phyloP scores from a whole-genome alignment of 2,329 filamentous ascomycete species.

The Apiospora pterosperma region DNA sequence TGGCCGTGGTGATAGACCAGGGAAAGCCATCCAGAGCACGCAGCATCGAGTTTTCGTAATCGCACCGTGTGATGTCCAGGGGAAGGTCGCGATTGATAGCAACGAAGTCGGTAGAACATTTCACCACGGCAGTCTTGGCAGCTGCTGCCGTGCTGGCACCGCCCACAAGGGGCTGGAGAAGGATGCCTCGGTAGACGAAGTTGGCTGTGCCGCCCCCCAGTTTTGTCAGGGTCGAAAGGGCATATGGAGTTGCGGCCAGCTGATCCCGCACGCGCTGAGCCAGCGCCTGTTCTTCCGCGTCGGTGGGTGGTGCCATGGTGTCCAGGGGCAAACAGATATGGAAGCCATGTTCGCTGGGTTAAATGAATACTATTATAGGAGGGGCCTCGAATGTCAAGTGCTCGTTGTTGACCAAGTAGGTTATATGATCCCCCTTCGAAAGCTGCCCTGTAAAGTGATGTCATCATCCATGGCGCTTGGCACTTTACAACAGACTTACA shows the following conservation, averaged over 20 bases:
- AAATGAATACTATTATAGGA: background rate
- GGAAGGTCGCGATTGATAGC: constrained; percentile 31
- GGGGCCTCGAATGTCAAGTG: no score
- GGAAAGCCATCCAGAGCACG: constrained; percentile 17
- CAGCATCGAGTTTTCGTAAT: constrained; percentile 28
- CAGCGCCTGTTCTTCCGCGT: constrained; percentile 13
- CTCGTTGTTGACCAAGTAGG: no score
- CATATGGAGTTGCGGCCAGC: constrained; percentile 27
- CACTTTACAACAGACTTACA: no score
- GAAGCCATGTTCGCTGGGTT: background rate
- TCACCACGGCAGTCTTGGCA: constrained; percentile 30
- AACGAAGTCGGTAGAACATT: constrained; percentile 30
- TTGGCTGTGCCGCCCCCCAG: constrained; percentile 38
- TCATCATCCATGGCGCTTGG: no score
- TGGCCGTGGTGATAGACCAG: background rate
- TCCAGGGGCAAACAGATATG: background rate
- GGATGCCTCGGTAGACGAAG: constrained; percentile 37
- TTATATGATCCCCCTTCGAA: no score
- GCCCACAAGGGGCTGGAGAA: constrained; percentile 22
- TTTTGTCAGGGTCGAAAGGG: constrained; percentile 28
- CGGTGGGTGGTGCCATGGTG: constrained; percentile 14
- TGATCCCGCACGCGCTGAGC: constrained; percentile 11
- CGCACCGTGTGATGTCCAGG: constrained; percentile 33
- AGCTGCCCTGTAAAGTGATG: no score
- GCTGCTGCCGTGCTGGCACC: constrained; percentile 23